Conservation (phyloP, 176 grass and related monocot species). For the Pharus latifolius region DNA sequence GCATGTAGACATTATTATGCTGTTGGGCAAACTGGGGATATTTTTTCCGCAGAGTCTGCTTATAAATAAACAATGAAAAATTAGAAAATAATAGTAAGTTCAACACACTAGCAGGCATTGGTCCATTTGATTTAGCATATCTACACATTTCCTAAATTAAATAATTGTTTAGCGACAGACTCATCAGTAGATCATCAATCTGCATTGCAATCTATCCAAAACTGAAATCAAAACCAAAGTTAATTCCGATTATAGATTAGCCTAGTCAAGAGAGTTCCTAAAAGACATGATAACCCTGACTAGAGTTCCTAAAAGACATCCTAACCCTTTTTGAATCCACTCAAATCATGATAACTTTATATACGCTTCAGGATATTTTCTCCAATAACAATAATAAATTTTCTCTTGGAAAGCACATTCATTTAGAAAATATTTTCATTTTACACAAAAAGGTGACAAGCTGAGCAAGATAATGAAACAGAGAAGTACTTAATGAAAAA, state of each 20-base stretch:
- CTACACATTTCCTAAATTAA: background rate
- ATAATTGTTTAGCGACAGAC: background rate
- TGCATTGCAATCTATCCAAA: background rate
- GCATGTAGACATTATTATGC: constrained; percentile 99
- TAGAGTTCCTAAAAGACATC: background rate
- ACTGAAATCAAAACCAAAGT: background rate
- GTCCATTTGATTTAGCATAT: background rate
- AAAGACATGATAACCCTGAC: no score
- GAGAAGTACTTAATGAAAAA: no score
- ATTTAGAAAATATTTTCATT: background rate
- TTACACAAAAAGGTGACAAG: background rate
- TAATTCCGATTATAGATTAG: background rate
- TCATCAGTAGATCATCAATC: background rate
- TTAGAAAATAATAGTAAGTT: background rate
- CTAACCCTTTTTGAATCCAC: background rate
- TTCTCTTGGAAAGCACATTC: background rate
- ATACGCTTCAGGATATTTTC: background rate
- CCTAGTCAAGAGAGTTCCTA: background rate
- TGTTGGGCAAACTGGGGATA: constrained; percentile 96
- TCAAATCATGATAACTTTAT: background rate
- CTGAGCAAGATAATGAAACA: background rate
- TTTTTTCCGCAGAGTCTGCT: constrained; percentile 88
- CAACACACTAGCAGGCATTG: no score
- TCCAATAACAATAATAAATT: background rate
- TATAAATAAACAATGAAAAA: constrained; percentile 5